Evolutionary conservation across 2,329 filamentous ascomycete species (phyloP), one percentile per base, ranked within the genome.

Genomic region (Colletotrichum orchidophilum): DNA sequence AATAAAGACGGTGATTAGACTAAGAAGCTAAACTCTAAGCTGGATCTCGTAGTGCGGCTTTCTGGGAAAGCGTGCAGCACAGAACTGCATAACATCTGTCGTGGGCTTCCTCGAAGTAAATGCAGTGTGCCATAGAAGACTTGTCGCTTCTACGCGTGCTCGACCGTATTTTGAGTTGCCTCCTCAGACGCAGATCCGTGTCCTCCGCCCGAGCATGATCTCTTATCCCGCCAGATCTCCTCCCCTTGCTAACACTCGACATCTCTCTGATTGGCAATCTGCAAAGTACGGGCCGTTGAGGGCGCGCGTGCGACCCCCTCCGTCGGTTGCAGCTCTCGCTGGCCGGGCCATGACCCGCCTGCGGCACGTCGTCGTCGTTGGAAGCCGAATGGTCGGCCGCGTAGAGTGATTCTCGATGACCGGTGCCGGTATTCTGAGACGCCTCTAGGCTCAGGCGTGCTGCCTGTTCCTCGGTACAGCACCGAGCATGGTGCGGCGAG

Each of bases 401-500:
- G 53, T 59, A 15, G 21, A 52, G 24, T 24, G 26, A 9, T 54
- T 39, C 59, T 52, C 57, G 11, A 27, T 39, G 29, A 42, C 53
- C 52, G n/a, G 52, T 9, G n/a, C 27, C 46, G 46, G 53, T 39
- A 29, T 49, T 49, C 58, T 39, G 42, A 68, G 68, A 63, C 58
- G 58, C 64, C 58, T 68, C 53, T 62, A 13, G 50, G 65, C 31
- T 53, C 58, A 62, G 68, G 58, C 59, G 58, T 54, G 39, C 58
- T 71, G 66, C 66, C 66, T 60, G 46, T 55, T 72, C 70, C 70
- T 39, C 55, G 29, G 66, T 70, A 61, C 60, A 46, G 66, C 70
- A 72, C 70, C 60, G 70, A 65, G 60, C 57, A 65, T 70, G 70
- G 60, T 70, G 70, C 66, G 70, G 70, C 66, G 66, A 72, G 66